These are phyloP conservation scores for Apiospora saccharicola DNA, from an alignment of 2,329 filamentous ascomycete genomes.

Conservation along the genomic window DNA sequence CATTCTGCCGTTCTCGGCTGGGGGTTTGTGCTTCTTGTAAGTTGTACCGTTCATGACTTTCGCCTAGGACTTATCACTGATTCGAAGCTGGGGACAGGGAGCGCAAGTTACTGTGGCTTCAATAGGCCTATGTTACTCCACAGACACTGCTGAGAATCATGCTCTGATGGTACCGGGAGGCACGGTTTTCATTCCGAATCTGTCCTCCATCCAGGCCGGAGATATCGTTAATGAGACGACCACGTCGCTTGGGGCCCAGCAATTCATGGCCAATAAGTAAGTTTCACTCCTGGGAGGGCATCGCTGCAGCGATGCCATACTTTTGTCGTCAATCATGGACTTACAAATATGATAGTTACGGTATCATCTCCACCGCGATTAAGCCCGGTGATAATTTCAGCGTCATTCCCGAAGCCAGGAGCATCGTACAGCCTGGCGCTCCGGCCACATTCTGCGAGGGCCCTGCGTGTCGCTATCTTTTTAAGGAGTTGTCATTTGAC, in stretches of 20 bases:
- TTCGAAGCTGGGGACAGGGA: conserved; percentile 37
- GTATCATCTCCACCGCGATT: conserved; percentile 46
- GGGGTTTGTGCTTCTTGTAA: conserved; percentile 44
- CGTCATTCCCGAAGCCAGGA: conserved; percentile 40
- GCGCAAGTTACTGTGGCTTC: conserved; percentile 53
- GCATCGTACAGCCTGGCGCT: conserved; percentile 41
- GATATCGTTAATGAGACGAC: conserved; percentile 36
- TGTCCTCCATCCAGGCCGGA: conserved; percentile 45
- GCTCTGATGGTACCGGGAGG: conserved; percentile 44
- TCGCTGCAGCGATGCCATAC: not conserved
- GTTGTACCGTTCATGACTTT: conserved; percentile 21
- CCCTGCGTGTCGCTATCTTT: conserved; percentile 43
- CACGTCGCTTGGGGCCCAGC: conserved; percentile 40
- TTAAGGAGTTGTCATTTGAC: conserved; percentile 42
- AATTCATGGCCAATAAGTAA: conserved; percentile 52
- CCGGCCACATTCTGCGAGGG: conserved; percentile 34
- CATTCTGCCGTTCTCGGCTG: conserved; percentile 39
- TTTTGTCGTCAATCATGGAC: not conserved
- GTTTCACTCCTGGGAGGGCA: conserved; percentile 5
- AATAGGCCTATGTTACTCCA: conserved; percentile 51
- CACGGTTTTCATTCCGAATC: conserved; percentile 45
- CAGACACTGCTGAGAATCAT: conserved; percentile 45
- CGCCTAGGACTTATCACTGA: not conserved
- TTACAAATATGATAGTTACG: conserved; percentile 43
- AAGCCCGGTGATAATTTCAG: conserved; percentile 29